Percentiles rank a stretch among this genome's conserved stretches.
Evolutionary conservation across 345 rosid species (phyloP).

Genomic region (Syzygium grande): DNA sequence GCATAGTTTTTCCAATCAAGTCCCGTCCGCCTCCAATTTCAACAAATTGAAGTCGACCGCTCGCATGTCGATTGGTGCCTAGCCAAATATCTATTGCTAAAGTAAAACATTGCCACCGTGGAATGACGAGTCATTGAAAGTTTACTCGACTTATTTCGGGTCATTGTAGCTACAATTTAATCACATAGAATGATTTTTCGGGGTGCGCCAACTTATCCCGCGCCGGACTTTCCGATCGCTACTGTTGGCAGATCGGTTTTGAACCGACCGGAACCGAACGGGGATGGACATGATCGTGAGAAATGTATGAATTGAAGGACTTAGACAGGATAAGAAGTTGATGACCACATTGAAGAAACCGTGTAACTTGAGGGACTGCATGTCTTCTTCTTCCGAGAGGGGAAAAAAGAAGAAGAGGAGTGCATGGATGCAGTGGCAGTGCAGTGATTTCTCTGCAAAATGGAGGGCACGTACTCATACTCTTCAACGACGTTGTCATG

Average conservation of each 20-base stretch:
- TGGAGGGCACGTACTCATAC: background rate
- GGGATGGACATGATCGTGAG: background rate
- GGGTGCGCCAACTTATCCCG: background rate
- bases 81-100: background rate
- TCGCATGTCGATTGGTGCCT: background rate
- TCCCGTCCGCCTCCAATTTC: background rate
- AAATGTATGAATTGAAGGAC: background rate
- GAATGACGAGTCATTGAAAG: background rate
- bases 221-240: accelerated
- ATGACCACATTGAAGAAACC: background rate
- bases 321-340: background rate
- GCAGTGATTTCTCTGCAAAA: background rate
- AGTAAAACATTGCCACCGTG: accelerated
- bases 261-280: accelerated
- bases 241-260: background rate
- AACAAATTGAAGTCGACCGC: background rate
- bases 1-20: background rate
- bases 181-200: accelerated
- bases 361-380: background rate
- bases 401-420: background rate
- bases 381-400: background rate
- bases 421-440: background rate
- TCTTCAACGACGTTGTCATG: no score
- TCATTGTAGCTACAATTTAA: background rate
- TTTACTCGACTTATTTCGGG: no score